Base-by-base conservation (phyloP, 2,329 filamentous ascomycete genomes). In the Neonectria hederae region DNA sequence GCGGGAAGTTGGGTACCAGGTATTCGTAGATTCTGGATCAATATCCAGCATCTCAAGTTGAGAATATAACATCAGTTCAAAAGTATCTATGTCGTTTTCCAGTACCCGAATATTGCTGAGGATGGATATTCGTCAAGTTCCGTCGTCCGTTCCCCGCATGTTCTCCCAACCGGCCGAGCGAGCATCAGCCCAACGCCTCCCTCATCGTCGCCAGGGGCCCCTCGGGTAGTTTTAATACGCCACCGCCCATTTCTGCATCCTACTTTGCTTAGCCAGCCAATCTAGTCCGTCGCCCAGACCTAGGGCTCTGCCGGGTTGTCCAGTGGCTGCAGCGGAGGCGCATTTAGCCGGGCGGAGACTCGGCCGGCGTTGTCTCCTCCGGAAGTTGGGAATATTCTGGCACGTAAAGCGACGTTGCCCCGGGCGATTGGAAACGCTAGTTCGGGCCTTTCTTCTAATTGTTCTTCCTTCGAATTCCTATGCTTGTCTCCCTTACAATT, bases 271-370 rank as follows among this genome's bases (percentile, higher is more conserved):
- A 13, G 11, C 49, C 22, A n/a, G 22, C 42, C 58, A 54, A 54
- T 54, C 51, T 49, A 14, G 24, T 42, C 30, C 5, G 19, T 3
- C 40, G 43, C 32, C 43, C 51, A 55, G 35, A 24, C 40, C 28
- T 49, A 51, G 51, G 58, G 40, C 57, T 54, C 42, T 35, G 19
- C 24, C 10, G 11, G 8, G 13, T 19, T 13, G 48, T 32, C n/a
- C 11, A 10, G 24, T 14, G 5, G 24, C 24, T 53, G 13, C 51
- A 51, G 21, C 40, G 28, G 49, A n/a, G 22, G 21, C 22, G 49
- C 19, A 63, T 63, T 63, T 63, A 63, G 42, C 60, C 60, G 60
- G 48, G 38, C 38, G 38, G 38, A 42, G 38, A 42, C n/a, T 26
- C 13, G 28, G 17, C 9, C 14, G 35, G 35, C 9, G 21, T 5